Base-by-base conservation (phyloP, 2,329 filamentous ascomycete genomes). In the Neophaeococcomyces aloes region DNA sequence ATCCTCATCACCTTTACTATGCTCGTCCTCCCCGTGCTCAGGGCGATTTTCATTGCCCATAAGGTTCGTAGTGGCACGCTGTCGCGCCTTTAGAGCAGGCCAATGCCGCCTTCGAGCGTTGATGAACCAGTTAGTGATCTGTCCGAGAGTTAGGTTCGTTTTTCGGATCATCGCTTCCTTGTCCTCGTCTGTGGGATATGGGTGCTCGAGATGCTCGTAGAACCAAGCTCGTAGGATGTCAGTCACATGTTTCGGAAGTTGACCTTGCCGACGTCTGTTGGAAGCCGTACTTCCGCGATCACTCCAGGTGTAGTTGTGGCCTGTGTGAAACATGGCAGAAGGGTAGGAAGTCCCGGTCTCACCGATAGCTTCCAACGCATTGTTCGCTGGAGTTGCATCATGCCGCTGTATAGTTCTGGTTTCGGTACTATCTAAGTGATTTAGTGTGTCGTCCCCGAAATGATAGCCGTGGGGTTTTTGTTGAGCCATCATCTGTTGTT, bases 161-260 rank as follows among this genome's bases (percentile, higher is more conserved):
- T 78, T 70, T 36, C 74, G 73, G 72, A 87, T 86, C 37, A 94
- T 70, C 47, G 83, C 76, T 58, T 88, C 78, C 63, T 94, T 93
- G 65, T 93, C 83, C 50, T 93, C 85, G 61, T 93, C 85, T 3
- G 79, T 87, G 1, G 86, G 86, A 59, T 94, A 94, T 0, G 86
- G 86, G 57, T 91, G 86, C 48, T 79, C 71, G 6, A 87, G 63
- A 61, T 91, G 83, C n/a, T 72, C 71, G 39, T 79, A 65, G 52
- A 93, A 88, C 87, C 87, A 94, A 0, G 76, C 69, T 42, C 83
- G 77, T 31, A 94, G 69, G 52, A 84, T 80, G 58, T 88, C 83
- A 0, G 86, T 94, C 0, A 86, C 85, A 43, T 87, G 83, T 59
- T 93, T 93, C n/a, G 87, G 87, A 2, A 94, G 70, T 57, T 94